Evolutionary conservation across 1,284 basidiomycete genomes (phyloP).

Genomic region (Phenoliferia sp.): DNA sequence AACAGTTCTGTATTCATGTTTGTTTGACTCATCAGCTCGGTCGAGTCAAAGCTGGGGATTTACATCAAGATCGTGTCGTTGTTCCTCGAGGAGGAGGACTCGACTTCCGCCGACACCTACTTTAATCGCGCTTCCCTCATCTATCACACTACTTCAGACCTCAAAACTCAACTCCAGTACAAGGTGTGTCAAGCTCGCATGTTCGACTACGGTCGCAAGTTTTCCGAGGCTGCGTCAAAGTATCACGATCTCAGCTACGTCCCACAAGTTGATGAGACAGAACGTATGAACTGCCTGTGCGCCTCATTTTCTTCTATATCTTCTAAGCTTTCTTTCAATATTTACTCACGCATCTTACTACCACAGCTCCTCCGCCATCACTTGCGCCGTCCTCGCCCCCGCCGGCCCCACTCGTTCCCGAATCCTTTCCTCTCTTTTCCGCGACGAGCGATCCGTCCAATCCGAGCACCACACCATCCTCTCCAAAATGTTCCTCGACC

Average conservation of each 20-base stretch:
- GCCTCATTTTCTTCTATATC: slow-evolving; percentile 37
- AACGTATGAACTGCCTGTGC: slow-evolving; percentile 78
- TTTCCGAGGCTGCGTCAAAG: slow-evolving; percentile 86
- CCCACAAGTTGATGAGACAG: slow-evolving; percentile 70
- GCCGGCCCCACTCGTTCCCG: slow-evolving; percentile 93
- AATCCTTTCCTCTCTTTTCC: slow-evolving; percentile 81
- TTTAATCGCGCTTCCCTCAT: slow-evolving; percentile 92
- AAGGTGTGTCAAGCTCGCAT: slow-evolving; percentile 64
- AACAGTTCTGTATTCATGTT: too few relatives aligned
- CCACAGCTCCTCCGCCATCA: slow-evolving; percentile 77
- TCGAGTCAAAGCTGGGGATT: slow-evolving; percentile 79
- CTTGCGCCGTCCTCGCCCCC: slow-evolving; percentile 92
- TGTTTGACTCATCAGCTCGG: slow-evolving; percentile 43
- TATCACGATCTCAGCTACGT: slow-evolving; percentile 78
- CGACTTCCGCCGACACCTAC: slow-evolving; percentile 89
- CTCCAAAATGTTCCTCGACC: slow-evolving; percentile 94
- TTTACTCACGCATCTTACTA: neutral
- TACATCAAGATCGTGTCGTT: slow-evolving; percentile 93
- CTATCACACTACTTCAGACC: slow-evolving; percentile 69
- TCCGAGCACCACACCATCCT: slow-evolving; percentile 83
- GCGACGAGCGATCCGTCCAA: slow-evolving; percentile 81
- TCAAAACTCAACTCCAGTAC: slow-evolving; percentile 56
- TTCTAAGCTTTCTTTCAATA: neutral
- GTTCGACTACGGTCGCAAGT: slow-evolving; percentile 83
- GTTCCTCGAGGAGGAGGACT: slow-evolving; percentile 91